phyloP scores from a whole-genome alignment of 345 rosid genomes.

The Anacardium occidentale region DNA sequence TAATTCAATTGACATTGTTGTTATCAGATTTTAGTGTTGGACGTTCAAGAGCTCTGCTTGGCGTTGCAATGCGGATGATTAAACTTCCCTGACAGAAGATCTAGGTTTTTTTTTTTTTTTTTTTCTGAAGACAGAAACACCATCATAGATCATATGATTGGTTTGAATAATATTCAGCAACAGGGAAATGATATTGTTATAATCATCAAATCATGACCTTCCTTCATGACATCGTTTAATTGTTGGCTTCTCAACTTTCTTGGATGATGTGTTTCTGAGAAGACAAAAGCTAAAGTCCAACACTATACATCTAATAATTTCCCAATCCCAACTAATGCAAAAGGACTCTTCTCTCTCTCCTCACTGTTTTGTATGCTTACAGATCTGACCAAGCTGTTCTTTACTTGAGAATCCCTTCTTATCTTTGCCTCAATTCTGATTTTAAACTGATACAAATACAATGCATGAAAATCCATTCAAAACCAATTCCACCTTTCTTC shows the following conservation, averaged over 20 bases:
- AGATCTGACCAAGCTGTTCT: not conserved
- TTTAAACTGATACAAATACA: not conserved
- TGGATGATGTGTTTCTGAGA: slow-evolving; percentile 30
- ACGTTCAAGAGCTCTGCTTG: no score
- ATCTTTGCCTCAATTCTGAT: not conserved
- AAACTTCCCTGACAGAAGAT: not conserved
- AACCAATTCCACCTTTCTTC: not conserved
- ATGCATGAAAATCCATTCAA: slow-evolving; percentile 2
- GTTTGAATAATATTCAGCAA: not conserved
- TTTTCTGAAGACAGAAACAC: not conserved
- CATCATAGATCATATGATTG: slow-evolving; percentile 3
- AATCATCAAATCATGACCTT: slow-evolving; percentile 13
- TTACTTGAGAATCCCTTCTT: slow-evolving; percentile 10
- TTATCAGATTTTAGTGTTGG: no score
- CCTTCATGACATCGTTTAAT: not conserved
- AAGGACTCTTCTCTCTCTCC: not conserved
- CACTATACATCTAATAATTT: slow-evolving; percentile 10
- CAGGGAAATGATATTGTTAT: slow-evolving; percentile 16
- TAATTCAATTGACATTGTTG: no score
- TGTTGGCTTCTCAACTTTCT: slow-evolving; percentile 26
- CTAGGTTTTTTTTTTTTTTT: not conserved
- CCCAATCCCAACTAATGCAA: slow-evolving; percentile 11
- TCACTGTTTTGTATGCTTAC: not conserved
- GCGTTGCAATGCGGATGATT: no score
- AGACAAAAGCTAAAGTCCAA: slow-evolving; percentile 31